Percentiles rank a stretch among this genome's conserved stretches.
phyloP scores from a whole-genome alignment of 331 rosid species.

The Telfairia occidentalis region DNA sequence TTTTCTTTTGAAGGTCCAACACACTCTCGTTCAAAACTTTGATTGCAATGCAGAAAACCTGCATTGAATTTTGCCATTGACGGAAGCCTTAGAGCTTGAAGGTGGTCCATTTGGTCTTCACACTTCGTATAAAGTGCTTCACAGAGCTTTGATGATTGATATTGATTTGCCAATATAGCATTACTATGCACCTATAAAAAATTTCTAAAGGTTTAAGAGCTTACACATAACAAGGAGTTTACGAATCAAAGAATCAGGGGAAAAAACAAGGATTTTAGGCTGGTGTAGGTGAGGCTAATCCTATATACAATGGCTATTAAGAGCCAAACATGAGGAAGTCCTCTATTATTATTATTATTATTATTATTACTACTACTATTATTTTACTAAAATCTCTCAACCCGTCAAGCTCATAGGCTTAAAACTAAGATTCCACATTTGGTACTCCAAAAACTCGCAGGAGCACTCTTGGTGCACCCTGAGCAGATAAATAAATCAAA shows the following conservation, averaged over 20 bases:
- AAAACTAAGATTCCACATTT: not conserved
- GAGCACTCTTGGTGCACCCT: not conserved
- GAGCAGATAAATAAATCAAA: not conserved
- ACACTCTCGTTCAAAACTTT: slow-evolving; percentile 59
- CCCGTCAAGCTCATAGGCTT: not conserved
- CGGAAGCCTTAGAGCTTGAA: slow-evolving; percentile 85
- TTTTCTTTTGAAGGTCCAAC: slow-evolving; percentile 77
- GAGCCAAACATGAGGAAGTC: not conserved
- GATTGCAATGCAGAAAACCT: slow-evolving; percentile 74
- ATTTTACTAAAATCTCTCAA: not conserved
- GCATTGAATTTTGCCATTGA: slow-evolving; percentile 94
- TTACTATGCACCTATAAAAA: slow-evolving; percentile 45
- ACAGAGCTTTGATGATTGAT: slow-evolving; percentile 76
- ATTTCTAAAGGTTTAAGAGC: slow-evolving; percentile 8
- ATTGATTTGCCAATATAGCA: slow-evolving; percentile 52
- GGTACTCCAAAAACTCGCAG: not conserved
- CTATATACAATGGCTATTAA: not conserved
- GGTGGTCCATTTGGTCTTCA: slow-evolving; percentile 89
- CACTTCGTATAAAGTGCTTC: slow-evolving; percentile 69
- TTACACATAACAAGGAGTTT: slow-evolving; percentile 3
- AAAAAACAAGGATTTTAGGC: not conserved
- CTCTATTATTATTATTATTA: not conserved
- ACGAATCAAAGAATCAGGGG: not conserved
- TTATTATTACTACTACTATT: not conserved
- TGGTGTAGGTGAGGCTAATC: not conserved